Percentiles rank a stretch among this genome's conserved stretches.
These are phyloP conservation scores for Candida nemodendra DNA, from an alignment of 805 yeast species.

Conservation along the genomic window DNA sequence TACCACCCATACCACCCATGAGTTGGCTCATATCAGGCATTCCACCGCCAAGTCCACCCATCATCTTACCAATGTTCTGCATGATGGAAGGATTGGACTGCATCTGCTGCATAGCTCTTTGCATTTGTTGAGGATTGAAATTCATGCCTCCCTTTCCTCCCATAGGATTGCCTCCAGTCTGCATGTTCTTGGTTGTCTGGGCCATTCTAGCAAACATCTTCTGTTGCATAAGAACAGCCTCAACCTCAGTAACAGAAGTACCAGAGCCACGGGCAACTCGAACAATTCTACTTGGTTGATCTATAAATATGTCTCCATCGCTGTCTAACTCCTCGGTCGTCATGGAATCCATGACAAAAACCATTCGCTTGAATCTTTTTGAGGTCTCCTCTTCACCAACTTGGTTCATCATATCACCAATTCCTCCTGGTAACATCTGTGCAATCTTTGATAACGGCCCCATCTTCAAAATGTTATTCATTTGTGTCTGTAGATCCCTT, in stretches of 20 bases:
- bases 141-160: conserved; percentile 38
- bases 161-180: conserved; percentile 51
- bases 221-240: conserved; percentile 86
- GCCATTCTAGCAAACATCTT: conserved; percentile 95
- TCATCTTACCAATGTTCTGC: conserved; percentile 69
- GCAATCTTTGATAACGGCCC: conserved; percentile 95
- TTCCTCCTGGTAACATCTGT: conserved; percentile 90
- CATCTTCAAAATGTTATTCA: conserved; percentile 94
- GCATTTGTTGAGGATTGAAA: conserved; percentile 34
- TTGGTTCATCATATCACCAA: conserved; percentile 78
- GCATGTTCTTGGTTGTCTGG: conserved; percentile 59
- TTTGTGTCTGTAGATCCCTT: conserved; percentile 88
- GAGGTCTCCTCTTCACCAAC: conserved; percentile 91
- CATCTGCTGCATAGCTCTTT: conserved; percentile 54
- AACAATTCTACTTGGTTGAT: conserved; percentile 80
- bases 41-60: conserved; percentile 65
- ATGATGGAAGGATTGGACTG: conserved; percentile 74
- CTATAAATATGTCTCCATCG: conserved; percentile 78
- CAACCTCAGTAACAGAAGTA: conserved; percentile 87
- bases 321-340: conserved; percentile 85
- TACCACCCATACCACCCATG: conserved; percentile 56
- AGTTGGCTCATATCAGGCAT: conserved; percentile 67
- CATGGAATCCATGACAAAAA: conserved; percentile 94
- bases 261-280: conserved; percentile 96
- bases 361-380: conserved; percentile 80